Conservation (phyloP, 2,329 filamentous ascomycete genomes). For the Penicillium nordicum region DNA sequence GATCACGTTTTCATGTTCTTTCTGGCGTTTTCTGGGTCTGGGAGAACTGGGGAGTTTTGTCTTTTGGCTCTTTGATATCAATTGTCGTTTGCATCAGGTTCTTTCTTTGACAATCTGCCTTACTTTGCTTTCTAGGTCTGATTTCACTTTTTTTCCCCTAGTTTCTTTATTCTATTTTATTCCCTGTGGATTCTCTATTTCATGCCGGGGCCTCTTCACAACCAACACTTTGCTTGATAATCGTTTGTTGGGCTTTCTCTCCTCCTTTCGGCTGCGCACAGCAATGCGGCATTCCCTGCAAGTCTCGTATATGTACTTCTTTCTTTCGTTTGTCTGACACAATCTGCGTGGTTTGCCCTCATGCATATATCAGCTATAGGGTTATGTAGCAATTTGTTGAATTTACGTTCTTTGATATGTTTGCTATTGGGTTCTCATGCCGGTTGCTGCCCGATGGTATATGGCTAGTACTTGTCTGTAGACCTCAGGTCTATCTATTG, state of each 20-base stretch:
- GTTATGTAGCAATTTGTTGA: neutral
- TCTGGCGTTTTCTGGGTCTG: conserved; percentile 13
- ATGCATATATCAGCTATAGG: neutral
- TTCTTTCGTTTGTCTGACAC: neutral
- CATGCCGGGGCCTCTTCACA: neutral
- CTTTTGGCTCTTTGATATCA: conserved; percentile 8
- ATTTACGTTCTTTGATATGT: neutral
- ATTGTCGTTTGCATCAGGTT: conserved; percentile 3
- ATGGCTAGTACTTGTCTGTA: neutral
- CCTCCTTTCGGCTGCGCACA: neutral
- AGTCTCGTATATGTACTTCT: neutral
- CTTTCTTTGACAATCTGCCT: neutral
- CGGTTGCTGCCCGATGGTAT: neutral
- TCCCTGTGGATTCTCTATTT: neutral
- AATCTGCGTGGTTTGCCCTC: neutral
- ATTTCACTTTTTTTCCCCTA: neutral
- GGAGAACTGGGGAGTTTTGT: conserved; percentile 7
- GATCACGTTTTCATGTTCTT: conserved; percentile 1
- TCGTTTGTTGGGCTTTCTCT: conserved; percentile 8
- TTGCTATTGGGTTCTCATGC: neutral
- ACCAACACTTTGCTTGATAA: conserved; percentile 9
- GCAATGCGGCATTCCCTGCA: neutral
- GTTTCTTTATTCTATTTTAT: conserved; percentile 3
- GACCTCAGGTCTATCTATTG: neutral
- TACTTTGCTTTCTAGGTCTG: neutral